These are phyloP conservation scores for Hortaea werneckii DNA, from an alignment of 2,329 filamentous ascomycete species.

Conservation along the genomic window DNA sequence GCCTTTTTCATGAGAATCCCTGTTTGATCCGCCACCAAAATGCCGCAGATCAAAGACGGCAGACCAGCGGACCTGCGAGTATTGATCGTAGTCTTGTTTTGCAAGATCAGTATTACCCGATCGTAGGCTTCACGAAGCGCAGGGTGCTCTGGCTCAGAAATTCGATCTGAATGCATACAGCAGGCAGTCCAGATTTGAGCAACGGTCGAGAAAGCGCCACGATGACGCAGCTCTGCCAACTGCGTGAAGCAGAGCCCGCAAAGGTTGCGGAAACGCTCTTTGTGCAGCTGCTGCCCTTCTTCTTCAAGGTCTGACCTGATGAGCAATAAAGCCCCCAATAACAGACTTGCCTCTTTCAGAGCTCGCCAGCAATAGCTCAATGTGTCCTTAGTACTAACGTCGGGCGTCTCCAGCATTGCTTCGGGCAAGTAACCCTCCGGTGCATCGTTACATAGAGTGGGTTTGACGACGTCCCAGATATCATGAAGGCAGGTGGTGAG, in stretches of 20 bases:
- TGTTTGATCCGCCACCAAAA: conserved; percentile 57
- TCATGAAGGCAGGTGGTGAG: conserved; percentile 40
- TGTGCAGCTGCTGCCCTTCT: not conserved
- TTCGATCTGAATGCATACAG: conserved; percentile 55
- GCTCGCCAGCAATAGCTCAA: conserved; percentile 92
- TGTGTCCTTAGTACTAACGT: conserved; percentile 74
- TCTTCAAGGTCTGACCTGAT: not conserved
- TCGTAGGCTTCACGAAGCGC: conserved; percentile 61
- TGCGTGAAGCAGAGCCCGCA: conserved; percentile 65
- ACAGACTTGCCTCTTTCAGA: conserved; percentile 82
- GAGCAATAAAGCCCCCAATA: conserved; percentile 5
- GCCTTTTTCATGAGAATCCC: conserved; percentile 51
- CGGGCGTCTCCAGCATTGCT: conserved; percentile 60
- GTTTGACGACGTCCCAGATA: conserved; percentile 69
- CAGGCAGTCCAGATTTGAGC: conserved; percentile 77
- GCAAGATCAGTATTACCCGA: conserved; percentile 16
- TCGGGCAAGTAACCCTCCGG: conserved; percentile 79
- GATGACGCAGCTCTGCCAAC: conserved; percentile 71
- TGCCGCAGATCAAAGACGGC: conserved; percentile 73
- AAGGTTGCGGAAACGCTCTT: not conserved
- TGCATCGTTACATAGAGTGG: conserved; percentile 82
- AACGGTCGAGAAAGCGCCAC: conserved; percentile 88
- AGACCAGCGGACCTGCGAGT: conserved; percentile 88
- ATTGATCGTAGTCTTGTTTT: conserved; percentile 62
- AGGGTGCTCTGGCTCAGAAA: conserved; percentile 30